Base-by-base conservation (phyloP, 2,329 filamentous ascomycete species). In the Samsoniella hepiali region DNA sequence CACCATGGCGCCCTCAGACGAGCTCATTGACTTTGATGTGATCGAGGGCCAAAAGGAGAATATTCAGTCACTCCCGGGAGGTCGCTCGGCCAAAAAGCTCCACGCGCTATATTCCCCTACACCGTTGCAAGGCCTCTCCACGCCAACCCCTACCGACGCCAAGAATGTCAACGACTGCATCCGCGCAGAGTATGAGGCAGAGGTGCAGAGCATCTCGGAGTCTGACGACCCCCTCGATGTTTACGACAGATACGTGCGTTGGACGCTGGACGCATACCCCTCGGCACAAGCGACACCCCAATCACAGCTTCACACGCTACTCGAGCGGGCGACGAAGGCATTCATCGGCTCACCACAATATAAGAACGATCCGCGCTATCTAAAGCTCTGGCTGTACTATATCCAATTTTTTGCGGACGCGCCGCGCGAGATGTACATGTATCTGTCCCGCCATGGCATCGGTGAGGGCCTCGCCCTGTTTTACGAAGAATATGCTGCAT, bases 11-110 rank as follows among this genome's bases (percentile, higher is more conserved):
- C 69, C 70, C 44, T 75, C 78, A 65, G 76, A 78, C 65, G 84
- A 88, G 68, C 76, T 86, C 45, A 86, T 89, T 73, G 79, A 87
- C 78, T 98, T 99, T 79, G 91, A 96, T 71, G 85, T 97, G 67
- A 97, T 99, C 77, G 95, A 99, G 79, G 87, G 86, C 54, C 93
- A 97, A 71, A 99, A 99, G 78, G 95, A 99, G 79, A 99, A 99
- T 77, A 97, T 99, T 63, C 93, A 97, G 76, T 88, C 93, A 29
- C 84, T 99, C 13, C 93, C 94, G 17, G 90, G 91, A 66, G 95
- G 84, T 29, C 82, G 95, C 68, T 98, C 94, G 47, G 95, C 94
- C 53, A 91, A 88, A 78, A 93, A 95, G 61, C 88, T 99, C 58
- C 93, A 89, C 36, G 86, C 93, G 62, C 85, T 92, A 38, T 93